Evolutionary conservation across 306 rosid species (phyloP).

Genomic region (Rosa rugosa): DNA sequence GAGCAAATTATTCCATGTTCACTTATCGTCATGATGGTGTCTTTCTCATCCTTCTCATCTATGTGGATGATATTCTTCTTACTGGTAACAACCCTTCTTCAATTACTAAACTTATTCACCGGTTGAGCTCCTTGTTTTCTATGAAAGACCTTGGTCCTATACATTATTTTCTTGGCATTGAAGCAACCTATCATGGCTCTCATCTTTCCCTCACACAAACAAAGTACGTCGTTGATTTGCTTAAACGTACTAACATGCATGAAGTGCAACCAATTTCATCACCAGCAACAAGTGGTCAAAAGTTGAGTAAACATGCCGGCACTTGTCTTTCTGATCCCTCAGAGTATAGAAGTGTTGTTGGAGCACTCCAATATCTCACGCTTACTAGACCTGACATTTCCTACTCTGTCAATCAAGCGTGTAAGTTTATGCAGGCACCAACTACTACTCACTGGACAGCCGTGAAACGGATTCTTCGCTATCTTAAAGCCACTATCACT

Average conservation of each 20-base stretch:
- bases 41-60: too few species aligned
- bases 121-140: background rate
- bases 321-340: background rate
- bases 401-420: too few species aligned
- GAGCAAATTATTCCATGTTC: too few species aligned
- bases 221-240: background rate
- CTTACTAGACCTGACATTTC: too few species aligned
- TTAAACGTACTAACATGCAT: background rate
- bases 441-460: too few species aligned
- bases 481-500: too few species aligned
- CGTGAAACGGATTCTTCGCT: too few species aligned
- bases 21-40: too few species aligned
- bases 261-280: background rate
- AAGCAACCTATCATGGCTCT: background rate
- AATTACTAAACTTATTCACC: background rate
- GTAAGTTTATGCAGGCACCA: too few species aligned
- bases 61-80: too few species aligned
- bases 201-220: background rate
- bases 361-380: too few species aligned
- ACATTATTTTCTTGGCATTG: background rate
- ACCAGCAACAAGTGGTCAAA: background rate
- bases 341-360: background rate
- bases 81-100: too few species aligned
- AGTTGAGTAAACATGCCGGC: background rate
- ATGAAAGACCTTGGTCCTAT: background rate